Evolutionary conservation across 1,139 yeast genomes (phyloP).

Genomic region (Suhomyces chickasaworum): DNA sequence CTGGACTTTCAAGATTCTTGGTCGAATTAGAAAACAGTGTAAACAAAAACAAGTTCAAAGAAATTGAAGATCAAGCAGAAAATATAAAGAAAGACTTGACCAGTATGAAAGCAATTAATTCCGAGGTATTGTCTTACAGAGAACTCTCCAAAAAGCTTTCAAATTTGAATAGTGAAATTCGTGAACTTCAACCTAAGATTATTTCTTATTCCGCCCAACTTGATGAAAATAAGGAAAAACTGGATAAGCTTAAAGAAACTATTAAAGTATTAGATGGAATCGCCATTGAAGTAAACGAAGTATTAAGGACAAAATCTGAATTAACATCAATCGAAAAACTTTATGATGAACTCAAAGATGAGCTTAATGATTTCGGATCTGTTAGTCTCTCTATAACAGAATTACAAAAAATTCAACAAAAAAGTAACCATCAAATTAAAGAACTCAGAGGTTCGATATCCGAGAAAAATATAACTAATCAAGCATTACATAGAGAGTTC

Average conservation of each 20-base stretch:
- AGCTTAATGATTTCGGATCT: slow-evolving; percentile 38
- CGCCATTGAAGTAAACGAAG: slow-evolving; percentile 37
- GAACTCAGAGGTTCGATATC: slow-evolving; percentile 46
- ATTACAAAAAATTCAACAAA: slow-evolving; percentile 52
- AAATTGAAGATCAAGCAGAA: slow-evolving; percentile 37
- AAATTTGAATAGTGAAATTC: slow-evolving; percentile 19
- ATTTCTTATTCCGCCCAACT: slow-evolving; percentile 9
- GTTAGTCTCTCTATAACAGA: slow-evolving; percentile 45
- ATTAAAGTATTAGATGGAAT: slow-evolving; percentile 19
- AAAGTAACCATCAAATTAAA: slow-evolving; percentile 46
- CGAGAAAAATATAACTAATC: slow-evolving; percentile 51
- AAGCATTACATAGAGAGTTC: slow-evolving; percentile 48
- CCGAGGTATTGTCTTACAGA: slow-evolving; percentile 32
- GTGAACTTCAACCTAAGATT: slow-evolving; percentile 1
- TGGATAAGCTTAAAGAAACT: slow-evolving; percentile 15
- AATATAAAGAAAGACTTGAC: slow-evolving; percentile 35
- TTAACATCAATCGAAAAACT: slow-evolving; percentile 33
- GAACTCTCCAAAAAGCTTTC: slow-evolving; percentile 18
- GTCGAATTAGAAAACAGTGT: slow-evolving; percentile 40
- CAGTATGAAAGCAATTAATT: slow-evolving; percentile 27
- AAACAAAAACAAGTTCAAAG: slow-evolving; percentile 37
- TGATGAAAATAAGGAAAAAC: slow-evolving; percentile 14
- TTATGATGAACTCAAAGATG: slow-evolving; percentile 38
- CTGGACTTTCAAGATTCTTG: slow-evolving; percentile 35
- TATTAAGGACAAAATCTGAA: slow-evolving; percentile 41